phyloP scores from a whole-genome alignment of 2,329 filamentous ascomycete species.

The Ophiostoma perfectum region DNA sequence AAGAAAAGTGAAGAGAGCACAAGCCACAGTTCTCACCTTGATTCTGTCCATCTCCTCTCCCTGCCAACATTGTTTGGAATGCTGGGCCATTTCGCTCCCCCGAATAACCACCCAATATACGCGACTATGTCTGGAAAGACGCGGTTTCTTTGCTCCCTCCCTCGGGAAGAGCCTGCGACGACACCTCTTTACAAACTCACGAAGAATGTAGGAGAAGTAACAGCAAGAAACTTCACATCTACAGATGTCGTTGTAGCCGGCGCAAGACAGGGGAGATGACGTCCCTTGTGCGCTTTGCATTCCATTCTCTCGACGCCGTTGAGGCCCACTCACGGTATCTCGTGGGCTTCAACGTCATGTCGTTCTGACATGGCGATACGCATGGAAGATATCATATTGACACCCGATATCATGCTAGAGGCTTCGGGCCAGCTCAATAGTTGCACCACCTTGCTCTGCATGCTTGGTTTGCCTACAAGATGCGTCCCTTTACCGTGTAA shows the following conservation, averaged over 20 bases:
- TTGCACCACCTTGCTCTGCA: neutral
- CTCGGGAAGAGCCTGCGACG: neutral
- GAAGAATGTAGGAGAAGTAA: slow-evolving; percentile 1
- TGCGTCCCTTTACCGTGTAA: neutral
- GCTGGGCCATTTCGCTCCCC: neutral
- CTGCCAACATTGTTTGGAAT: neutral
- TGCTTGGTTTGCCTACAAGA: neutral
- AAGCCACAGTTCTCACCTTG: neutral
- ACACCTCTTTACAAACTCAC: neutral
- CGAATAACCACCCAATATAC: neutral
- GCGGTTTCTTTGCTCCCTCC: neutral
- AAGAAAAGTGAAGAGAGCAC: neutral
- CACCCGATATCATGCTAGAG: neutral
- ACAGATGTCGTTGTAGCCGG: neutral
- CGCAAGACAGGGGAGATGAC: neutral
- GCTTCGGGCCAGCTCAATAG: neutral
- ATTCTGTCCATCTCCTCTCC: neutral
- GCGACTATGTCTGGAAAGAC: slow-evolving; percentile 3
- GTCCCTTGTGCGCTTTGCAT: neutral
- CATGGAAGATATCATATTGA: neutral
- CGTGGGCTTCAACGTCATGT: neutral
- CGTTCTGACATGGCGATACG: neutral
- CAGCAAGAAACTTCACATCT: neutral
- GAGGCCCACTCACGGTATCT: neutral
- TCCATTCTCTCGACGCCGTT: neutral